Percentiles rank a stretch among this genome's conserved stretches.
Conservation (phyloP, 441 rosid genomes). For the Sinapis alba region DNA sequence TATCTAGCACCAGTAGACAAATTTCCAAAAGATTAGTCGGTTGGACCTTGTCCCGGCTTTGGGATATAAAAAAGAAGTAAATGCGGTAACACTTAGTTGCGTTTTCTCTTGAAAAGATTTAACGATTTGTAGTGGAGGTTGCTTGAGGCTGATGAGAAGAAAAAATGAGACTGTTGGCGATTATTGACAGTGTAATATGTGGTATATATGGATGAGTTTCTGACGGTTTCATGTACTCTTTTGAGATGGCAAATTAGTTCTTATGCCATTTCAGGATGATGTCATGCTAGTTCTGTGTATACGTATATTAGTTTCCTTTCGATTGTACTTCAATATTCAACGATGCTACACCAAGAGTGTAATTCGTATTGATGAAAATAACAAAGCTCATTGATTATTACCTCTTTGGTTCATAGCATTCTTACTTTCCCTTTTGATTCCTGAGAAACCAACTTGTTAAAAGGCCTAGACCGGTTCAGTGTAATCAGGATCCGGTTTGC, state of each 20-base stretch:
- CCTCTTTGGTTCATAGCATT: not conserved
- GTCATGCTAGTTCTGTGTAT: not conserved
- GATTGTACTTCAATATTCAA: not conserved
- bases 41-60: too few species aligned
- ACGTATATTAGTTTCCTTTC: not conserved
- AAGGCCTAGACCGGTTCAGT: not conserved
- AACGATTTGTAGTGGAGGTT: slow-evolving; percentile 3
- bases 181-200: too few species aligned
- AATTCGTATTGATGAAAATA: not conserved
- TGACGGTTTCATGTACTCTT: not conserved
- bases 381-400: not conserved
- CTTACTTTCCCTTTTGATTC: not conserved
- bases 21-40: too few species aligned
- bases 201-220: not conserved
- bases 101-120: too few species aligned
- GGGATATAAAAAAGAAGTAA: too few species aligned
- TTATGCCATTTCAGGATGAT: not conserved
- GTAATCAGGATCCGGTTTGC: slow-evolving; percentile 7
- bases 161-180: not conserved
- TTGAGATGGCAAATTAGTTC: not conserved
- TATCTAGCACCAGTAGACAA: too few species aligned
- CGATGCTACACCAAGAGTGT: not conserved
- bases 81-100: too few species aligned
- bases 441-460: not conserved
- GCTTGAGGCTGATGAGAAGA: not conserved